Evolutionary conservation across 139 green algal species (phyloP).

Genomic region (Closterium sp.): DNA sequence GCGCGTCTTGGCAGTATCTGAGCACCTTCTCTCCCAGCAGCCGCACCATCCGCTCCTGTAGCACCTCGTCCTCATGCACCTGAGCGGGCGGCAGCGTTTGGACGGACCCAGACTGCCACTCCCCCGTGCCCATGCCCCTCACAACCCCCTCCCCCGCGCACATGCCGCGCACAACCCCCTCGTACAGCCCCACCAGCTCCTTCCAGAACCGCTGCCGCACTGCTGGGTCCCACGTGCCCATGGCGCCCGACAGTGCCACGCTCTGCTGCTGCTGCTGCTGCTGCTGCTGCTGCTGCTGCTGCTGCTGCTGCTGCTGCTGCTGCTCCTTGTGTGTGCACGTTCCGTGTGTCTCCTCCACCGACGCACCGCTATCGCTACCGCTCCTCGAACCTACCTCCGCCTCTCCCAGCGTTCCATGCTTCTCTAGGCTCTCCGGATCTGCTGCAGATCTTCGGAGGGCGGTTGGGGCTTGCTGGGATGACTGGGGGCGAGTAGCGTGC

Average conservation of each 20-base stretch:
- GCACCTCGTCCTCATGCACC: not conserved
- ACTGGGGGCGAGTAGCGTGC: too few relatives aligned
- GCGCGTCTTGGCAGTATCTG: not conserved
- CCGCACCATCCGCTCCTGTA: not conserved
- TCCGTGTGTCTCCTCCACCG: not conserved
- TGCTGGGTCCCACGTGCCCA: not conserved
- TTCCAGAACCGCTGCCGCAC: not conserved
- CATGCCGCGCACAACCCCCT: not conserved
- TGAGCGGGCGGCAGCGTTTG: not conserved
- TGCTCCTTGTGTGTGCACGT: too few relatives aligned
- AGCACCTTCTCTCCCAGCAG: not conserved
- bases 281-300: not conserved
- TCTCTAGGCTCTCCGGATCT: too few relatives aligned
- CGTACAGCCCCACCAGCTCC: not conserved
- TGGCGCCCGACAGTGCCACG: not conserved
- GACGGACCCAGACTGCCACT: not conserved
- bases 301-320: too few relatives aligned
- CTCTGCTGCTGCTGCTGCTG: not conserved
- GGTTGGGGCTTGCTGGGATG: too few relatives aligned
- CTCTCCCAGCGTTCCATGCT: not conserved
- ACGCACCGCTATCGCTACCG: not conserved
- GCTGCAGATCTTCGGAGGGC: too few relatives aligned
- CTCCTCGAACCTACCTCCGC: not conserved
- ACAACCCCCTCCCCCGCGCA: not conserved
- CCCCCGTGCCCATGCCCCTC: not conserved